These are phyloP conservation scores for Aspergillus flavus DNA, from an alignment of 2,329 filamentous ascomycete genomes.

Conservation along the genomic window DNA sequence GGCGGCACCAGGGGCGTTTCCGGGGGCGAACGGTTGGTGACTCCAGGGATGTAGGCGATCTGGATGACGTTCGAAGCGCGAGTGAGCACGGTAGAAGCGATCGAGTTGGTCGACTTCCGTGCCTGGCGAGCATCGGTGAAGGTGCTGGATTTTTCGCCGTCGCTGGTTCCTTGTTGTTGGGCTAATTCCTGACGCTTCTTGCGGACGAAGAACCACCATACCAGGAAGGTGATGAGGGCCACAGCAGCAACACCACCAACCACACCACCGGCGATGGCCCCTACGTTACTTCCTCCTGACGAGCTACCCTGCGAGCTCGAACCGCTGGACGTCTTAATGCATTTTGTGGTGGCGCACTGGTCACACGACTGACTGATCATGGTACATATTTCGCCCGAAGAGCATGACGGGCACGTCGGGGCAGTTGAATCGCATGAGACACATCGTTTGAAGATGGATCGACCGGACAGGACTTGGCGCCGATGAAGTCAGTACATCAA, in stretches of 20 bases:
- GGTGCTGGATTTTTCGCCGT: slow-evolving; percentile 55
- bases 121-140: slow-evolving; percentile 59
- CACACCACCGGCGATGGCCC: slow-evolving; percentile 89
- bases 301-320: slow-evolving; percentile 17
- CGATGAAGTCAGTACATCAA: slow-evolving; percentile 1
- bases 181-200: slow-evolving; percentile 66
- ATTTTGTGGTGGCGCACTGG: slow-evolving; percentile 60
- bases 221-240: slow-evolving; percentile 72
- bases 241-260: slow-evolving; percentile 80
- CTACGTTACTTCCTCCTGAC: slow-evolving; percentile 64
- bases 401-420: slow-evolving; percentile 64
- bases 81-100: slow-evolving; percentile 93
- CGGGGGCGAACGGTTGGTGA: slow-evolving; percentile 86
- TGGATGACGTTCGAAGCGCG: slow-evolving; percentile 98
- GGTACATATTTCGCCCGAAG: slow-evolving; percentile 58
- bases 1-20: slow-evolving; percentile 89
- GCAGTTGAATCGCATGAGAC: slow-evolving; percentile 56
- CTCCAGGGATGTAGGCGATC: slow-evolving; percentile 97
- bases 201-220: slow-evolving; percentile 89
- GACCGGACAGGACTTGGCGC: slow-evolving; percentile 21
- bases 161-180: slow-evolving; percentile 48
- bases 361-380: slow-evolving; percentile 63
- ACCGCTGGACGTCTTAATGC: slow-evolving; percentile 49
- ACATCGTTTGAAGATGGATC: slow-evolving; percentile 48
- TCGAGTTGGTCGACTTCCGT: slow-evolving; percentile 83